phyloP scores from a whole-genome alignment of 163 green algal species.

The Scenedesmus sp. region DNA sequence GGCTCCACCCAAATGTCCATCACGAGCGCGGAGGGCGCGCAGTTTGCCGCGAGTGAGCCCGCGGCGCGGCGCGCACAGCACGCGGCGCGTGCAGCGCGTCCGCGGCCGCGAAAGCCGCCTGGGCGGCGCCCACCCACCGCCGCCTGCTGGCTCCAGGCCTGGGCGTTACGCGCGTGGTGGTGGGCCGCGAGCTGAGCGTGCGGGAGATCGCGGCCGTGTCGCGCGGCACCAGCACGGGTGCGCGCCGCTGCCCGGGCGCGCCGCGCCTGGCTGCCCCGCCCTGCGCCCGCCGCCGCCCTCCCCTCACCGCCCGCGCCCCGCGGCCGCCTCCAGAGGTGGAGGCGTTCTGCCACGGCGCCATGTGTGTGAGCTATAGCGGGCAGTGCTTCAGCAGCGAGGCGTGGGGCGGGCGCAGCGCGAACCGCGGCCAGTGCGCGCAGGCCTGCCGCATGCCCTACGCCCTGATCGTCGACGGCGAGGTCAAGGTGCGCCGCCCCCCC shows the following conservation, averaged over 20 bases:
- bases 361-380: slow-evolving; percentile 82
- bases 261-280: background rate
- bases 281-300: background rate
- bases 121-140: background rate
- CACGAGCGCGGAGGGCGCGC: slow-evolving; percentile 74
- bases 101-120: too few species aligned
- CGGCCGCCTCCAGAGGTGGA: too few species aligned
- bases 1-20: slow-evolving; percentile 87
- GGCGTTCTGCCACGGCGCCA: slow-evolving; percentile 87
- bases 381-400: slow-evolving; percentile 89
- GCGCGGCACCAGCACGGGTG: background rate
- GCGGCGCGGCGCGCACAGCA: too few species aligned
- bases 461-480: slow-evolving; percentile 76
- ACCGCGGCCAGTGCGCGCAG: slow-evolving; percentile 86
- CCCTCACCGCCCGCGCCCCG: background rate
- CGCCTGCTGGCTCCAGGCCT: slow-evolving; percentile 42
- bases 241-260: too few species aligned
- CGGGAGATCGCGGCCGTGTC: slow-evolving; percentile 60
- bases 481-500: too few species aligned
- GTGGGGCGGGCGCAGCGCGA: slow-evolving; percentile 85
- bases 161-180: slow-evolving; percentile 74
- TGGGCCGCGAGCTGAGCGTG: slow-evolving; percentile 80
- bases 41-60: slow-evolving; percentile 65
- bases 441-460: slow-evolving; percentile 81
- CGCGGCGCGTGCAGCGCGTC: too few species aligned